Evolutionary conservation across 1,284 basidiomycete species (phyloP).

Genomic region (Trichosporon asahii): DNA sequence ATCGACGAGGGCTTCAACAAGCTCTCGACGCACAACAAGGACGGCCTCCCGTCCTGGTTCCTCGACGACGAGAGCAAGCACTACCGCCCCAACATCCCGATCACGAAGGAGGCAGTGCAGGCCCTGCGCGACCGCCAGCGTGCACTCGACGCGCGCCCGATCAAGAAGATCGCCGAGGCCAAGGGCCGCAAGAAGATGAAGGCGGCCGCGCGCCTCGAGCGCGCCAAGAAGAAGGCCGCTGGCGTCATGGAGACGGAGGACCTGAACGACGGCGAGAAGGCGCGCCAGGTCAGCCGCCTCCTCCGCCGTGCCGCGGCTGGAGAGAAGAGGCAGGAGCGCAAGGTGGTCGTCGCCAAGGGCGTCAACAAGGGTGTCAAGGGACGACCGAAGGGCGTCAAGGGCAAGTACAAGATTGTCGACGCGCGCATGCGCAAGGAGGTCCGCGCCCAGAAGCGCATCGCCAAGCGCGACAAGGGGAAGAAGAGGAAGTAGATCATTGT

Average conservation of each 20-base stretch:
- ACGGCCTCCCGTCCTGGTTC: constrained; percentile 93
- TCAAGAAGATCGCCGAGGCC: constrained; percentile 98
- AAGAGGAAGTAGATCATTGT: constrained; percentile 15
- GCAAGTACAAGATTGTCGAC: constrained; percentile 88
- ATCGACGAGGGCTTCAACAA: constrained; percentile 96
- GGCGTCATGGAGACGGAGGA: constrained; percentile 86
- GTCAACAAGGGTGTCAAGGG: constrained; percentile 86
- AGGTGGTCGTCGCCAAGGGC: constrained; percentile 90
- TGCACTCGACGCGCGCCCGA: constrained; percentile 91
- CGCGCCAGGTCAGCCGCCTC: constrained; percentile 85
- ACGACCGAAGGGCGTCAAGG: constrained; percentile 93
- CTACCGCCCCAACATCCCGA: constrained; percentile 91
- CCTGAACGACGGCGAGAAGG: constrained; percentile 91
- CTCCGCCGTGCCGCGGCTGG: constrained; percentile 72
- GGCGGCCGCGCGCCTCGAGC: constrained; percentile 78
- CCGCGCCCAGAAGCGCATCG: constrained; percentile 44
- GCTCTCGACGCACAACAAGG: constrained; percentile 84
- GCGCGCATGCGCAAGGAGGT: constrained; percentile 51
- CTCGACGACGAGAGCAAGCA: constrained; percentile 91
- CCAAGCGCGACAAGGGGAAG: constrained; percentile 41
- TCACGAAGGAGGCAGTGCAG: constrained; percentile 92
- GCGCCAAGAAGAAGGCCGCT: constrained; percentile 94
- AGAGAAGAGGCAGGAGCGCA: constrained; percentile 61
- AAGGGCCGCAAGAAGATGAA: constrained; percentile 96
- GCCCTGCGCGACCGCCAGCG: constrained; percentile 86